A percentile compares a stretch with the other conserved stretches of the same genome.
Conservation (phyloP, 116 monocot species). For the Cymodocea nodosa region DNA sequence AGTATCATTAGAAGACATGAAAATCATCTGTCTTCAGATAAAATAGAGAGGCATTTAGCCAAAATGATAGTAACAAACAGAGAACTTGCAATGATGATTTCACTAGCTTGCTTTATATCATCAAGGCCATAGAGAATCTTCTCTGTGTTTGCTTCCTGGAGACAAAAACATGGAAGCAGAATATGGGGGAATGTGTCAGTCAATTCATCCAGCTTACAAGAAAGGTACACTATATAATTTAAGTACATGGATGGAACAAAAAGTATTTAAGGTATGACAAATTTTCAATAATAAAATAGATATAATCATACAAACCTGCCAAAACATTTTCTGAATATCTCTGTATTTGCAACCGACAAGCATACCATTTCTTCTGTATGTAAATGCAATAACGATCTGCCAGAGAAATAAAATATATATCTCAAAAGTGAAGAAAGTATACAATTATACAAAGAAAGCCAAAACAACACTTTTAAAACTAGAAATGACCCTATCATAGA, state of each 20-base stretch:
- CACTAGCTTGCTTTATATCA: constrained; percentile 58
- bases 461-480: not conserved
- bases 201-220: not conserved
- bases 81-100: constrained; percentile 81
- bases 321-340: constrained; percentile 49
- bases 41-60: constrained; percentile 1
- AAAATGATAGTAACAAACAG: not conserved
- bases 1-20: not conserved
- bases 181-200: not conserved
- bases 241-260: not conserved
- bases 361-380: constrained; percentile 53
- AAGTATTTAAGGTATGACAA: not conserved
- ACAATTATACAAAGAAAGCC: no score
- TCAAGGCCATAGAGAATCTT: constrained; percentile 91
- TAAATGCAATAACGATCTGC: constrained; percentile 80
- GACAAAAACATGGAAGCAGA: not conserved
- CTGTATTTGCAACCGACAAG: constrained; percentile 86
- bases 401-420: constrained; percentile 3
- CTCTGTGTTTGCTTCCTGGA: constrained; percentile 69
- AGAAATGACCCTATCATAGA: constrained; percentile 20
- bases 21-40: not conserved
- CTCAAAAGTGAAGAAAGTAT: not conserved
- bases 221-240: not conserved
- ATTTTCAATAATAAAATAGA: not conserved
- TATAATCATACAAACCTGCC: constrained; percentile 41